Conservation (phyloP, 2,329 filamentous ascomycete genomes). For the Penicillium verrucosum region DNA sequence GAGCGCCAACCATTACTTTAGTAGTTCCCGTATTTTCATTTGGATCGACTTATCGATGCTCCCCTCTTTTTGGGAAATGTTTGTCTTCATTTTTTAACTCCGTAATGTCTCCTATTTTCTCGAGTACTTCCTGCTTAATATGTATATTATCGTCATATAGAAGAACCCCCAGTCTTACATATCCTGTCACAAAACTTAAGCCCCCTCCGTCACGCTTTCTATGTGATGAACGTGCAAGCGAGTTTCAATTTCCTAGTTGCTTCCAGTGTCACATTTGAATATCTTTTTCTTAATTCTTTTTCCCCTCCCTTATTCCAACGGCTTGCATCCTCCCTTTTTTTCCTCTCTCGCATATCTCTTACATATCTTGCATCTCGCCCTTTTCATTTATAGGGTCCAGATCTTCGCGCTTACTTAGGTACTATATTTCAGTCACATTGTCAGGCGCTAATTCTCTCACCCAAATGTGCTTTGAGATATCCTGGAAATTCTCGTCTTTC, state of each 20-base stretch:
- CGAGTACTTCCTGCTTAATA: conserved; percentile 11
- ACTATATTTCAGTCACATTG: conserved; percentile 3
- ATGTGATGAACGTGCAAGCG: conserved; percentile 26
- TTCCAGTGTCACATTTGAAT: conserved; percentile 8
- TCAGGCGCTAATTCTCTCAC: conserved; percentile 14
- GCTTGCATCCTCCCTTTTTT: conserved; percentile 3
- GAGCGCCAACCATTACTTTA: conserved; percentile 27
- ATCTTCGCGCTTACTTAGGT: conserved; percentile 12
- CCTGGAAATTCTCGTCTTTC: conserved; percentile 9
- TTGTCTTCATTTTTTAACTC: background rate
- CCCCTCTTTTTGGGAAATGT: conserved; percentile 4
- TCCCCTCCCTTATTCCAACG: conserved; percentile 7
- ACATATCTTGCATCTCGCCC: conserved; percentile 6
- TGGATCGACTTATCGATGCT: conserved; percentile 25
- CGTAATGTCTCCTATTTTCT: background rate
- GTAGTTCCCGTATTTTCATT: conserved; percentile 13
- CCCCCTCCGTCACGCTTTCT: conserved; percentile 19
- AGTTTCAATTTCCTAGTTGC: conserved; percentile 5
- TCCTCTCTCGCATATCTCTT: conserved; percentile 13
- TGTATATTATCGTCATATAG: conserved; percentile 17
- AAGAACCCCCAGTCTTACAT: conserved; percentile 7
- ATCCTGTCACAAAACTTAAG: conserved; percentile 22
- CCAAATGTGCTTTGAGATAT: conserved; percentile 21
- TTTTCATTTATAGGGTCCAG: conserved; percentile 16
- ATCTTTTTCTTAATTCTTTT: conserved; percentile 4